Conservation (phyloP, 2,329 filamentous ascomycete species). For the Delphinella strobiligena region DNA sequence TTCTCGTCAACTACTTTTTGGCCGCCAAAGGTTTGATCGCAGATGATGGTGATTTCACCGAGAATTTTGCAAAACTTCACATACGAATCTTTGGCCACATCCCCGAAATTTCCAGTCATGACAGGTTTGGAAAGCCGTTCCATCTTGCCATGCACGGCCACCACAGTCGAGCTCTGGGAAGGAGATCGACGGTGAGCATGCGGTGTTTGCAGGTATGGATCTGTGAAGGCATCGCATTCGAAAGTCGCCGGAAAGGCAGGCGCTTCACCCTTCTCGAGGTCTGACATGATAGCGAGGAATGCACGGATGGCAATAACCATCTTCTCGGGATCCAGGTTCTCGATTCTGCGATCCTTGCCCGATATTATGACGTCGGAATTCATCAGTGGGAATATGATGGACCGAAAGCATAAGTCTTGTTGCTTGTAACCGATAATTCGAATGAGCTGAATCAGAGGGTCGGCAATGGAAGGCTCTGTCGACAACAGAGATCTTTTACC, state of each 20-base stretch:
- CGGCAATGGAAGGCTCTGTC: slow-evolving; percentile 70
- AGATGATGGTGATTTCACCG: slow-evolving; percentile 90
- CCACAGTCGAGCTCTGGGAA: slow-evolving; percentile 20
- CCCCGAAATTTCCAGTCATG: slow-evolving; percentile 51
- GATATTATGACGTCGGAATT: slow-evolving; percentile 49
- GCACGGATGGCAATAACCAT: slow-evolving; percentile 96
- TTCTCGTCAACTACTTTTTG: slow-evolving; percentile 94
- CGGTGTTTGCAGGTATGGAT: slow-evolving; percentile 25
- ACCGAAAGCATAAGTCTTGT: slow-evolving; percentile 85
- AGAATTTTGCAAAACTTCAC: slow-evolving; percentile 86
- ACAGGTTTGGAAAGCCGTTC: slow-evolving; percentile 56
- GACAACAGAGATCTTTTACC: slow-evolving; percentile 71
- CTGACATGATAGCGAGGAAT: slow-evolving; percentile 84
- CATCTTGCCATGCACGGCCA: slow-evolving; percentile 35
- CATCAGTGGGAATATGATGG: slow-evolving; percentile 87
- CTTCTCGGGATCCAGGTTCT: slow-evolving; percentile 87
- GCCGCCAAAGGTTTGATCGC: slow-evolving; percentile 92
- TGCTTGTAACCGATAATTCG: slow-evolving; percentile 89
- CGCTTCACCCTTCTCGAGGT: slow-evolving; percentile 73
- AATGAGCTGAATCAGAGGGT: slow-evolving; percentile 86
- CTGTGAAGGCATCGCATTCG: slow-evolving; percentile 31
- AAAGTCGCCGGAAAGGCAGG: slow-evolving; percentile 73
- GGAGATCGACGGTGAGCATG: slow-evolving; percentile 21
- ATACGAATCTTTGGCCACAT: slow-evolving; percentile 75
- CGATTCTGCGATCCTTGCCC: slow-evolving; percentile 68